Conservation (phyloP, 108 stramenopile species). For the Seminavis robusta region DNA sequence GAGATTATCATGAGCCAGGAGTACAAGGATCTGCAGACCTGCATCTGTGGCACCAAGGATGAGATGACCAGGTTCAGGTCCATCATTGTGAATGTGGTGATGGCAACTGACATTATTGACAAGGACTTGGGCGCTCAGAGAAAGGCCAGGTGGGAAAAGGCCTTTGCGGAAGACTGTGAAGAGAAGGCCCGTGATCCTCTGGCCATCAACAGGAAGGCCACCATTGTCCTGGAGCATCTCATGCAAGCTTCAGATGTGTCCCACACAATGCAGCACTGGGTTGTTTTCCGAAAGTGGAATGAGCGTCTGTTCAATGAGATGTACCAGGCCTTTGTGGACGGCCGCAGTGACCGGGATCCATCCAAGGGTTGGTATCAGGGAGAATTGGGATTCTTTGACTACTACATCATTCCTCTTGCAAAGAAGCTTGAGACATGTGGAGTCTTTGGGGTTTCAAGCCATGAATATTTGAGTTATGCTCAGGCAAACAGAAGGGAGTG, state of each 20-base stretch:
- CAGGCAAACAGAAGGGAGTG: conserved; percentile 35
- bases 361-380: conserved; percentile 46
- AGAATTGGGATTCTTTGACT: conserved; percentile 49
- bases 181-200: not conserved
- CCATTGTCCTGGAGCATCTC: conserved; percentile 42
- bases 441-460: conserved; percentile 44
- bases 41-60: conserved; percentile 17
- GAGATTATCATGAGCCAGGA: conserved; percentile 21
- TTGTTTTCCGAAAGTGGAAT: conserved; percentile 31
- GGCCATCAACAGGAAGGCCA: conserved; percentile 28
- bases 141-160: conserved; percentile 34
- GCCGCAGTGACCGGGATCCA: conserved; percentile 35
- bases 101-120: conserved; percentile 44
- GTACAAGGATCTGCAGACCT: conserved; percentile 9
- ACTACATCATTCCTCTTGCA: conserved; percentile 54
- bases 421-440: conserved; percentile 46
- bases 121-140: conserved; percentile 14
- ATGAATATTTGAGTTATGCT: conserved; percentile 43
- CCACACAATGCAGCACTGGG: conserved; percentile 48
- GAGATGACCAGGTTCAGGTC: conserved; percentile 20
- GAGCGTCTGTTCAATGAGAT: conserved; percentile 38
- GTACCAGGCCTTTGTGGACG: conserved; percentile 27
- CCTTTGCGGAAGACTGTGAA: conserved; percentile 11
- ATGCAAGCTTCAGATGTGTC: conserved; percentile 45
- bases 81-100: conserved; percentile 27